These are phyloP conservation scores for Kingdonia uniflora DNA, from an alignment of 164 flowering plant genomes.

Conservation along the genomic window DNA sequence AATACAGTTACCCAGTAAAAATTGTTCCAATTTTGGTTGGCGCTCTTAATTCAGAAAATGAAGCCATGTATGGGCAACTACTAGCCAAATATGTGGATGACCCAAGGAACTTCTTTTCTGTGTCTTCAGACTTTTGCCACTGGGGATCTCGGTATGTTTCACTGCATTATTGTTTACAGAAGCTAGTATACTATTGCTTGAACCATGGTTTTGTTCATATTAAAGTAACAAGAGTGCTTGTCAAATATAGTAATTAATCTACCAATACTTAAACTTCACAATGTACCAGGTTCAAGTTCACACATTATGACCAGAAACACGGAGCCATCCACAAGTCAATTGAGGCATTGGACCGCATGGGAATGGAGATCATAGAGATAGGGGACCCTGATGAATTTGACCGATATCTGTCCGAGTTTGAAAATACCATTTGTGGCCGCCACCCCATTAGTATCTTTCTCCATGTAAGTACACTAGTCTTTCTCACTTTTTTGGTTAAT, in stretches of 20 bases:
- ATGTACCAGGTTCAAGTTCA: constrained; percentile 55
- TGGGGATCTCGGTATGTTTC: constrained; percentile 88
- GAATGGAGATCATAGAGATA: constrained; percentile 92
- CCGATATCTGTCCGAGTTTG: constrained; percentile 52
- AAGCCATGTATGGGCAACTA: constrained; percentile 72
- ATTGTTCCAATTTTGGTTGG: constrained; percentile 95
- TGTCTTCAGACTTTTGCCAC: constrained; percentile 97
- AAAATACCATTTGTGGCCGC: constrained; percentile 94
- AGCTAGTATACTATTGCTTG: no score
- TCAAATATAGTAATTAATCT: no score
- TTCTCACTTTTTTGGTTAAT: not conserved
- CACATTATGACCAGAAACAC: constrained; percentile 65
- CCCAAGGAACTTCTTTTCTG: constrained; percentile 83
- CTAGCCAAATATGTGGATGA: constrained; percentile 93
- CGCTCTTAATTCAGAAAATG: constrained; percentile 75
- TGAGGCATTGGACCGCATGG: constrained; percentile 86
- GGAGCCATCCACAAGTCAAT: constrained; percentile 88
- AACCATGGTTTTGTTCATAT: no score
- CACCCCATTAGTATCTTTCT: constrained; percentile 95
- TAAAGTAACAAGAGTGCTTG: no score
- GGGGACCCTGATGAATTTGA: constrained; percentile 89
- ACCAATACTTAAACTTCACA: no score
- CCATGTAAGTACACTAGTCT: constrained; percentile 46
- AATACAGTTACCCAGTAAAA: constrained; percentile 61
- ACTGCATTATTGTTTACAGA: not conserved